Evolutionary conservation across 2,329 filamentous ascomycete species (phyloP).

Genomic region (Xylariaceae sp.): DNA sequence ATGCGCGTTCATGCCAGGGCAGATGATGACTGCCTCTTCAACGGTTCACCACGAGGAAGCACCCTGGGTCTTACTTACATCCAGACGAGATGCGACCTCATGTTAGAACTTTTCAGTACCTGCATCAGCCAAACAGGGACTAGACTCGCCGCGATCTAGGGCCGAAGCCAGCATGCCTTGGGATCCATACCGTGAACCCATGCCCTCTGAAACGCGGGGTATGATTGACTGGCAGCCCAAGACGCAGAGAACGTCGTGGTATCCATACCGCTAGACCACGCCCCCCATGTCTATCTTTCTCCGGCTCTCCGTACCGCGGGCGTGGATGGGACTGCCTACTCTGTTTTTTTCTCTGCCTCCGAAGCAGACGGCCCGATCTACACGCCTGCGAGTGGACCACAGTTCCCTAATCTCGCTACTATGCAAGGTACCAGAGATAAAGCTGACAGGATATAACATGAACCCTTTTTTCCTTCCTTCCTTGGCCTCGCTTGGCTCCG

Average conservation of each 20-base stretch:
- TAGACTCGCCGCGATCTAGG: background rate
- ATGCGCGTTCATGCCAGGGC: no score
- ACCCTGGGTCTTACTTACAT: no score
- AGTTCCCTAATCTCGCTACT: background rate
- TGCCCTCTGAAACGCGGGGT: background rate
- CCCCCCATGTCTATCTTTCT: no score
- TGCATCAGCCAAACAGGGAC: background rate
- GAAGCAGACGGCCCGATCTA: background rate
- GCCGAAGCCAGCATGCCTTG: background rate
- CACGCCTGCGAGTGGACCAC: background rate
- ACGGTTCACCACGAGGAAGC: no score
- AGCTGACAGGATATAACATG: constrained; percentile 4
- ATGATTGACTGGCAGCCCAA: background rate
- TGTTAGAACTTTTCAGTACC: background rate
- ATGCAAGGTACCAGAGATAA: background rate
- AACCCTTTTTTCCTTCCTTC: background rate
- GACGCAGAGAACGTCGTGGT: background rate
- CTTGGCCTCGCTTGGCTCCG: constrained; percentile 12
- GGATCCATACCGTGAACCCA: constrained; percentile 5
- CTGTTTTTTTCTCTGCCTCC: no score
- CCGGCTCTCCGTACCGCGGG: background rate
- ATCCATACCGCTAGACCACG: background rate
- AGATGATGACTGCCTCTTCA: no score
- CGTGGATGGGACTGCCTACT: no score
- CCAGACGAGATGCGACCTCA: background rate